Evolutionary conservation across 208 protist genomes (phyloP), one percentile per base, ranked within the genome.

Genomic region (Blastocrithidia nonstop): DNA sequence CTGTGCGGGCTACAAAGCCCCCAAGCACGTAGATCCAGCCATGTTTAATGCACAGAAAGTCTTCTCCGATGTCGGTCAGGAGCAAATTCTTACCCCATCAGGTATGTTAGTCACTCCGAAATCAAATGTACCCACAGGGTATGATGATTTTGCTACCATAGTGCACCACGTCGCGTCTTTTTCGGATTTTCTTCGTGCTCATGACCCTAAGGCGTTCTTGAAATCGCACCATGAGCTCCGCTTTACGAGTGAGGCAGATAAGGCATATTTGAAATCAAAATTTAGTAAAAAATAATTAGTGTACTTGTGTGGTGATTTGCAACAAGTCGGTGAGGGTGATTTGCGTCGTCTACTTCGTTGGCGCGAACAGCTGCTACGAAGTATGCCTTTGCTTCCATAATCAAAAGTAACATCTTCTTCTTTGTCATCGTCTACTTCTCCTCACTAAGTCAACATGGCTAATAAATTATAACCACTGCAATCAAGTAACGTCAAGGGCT

Each of bases 1-100:
- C 16, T 99, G 97, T 72, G 68, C 83, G 28, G 88, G 81, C n/a
- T 99, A 88, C 59, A 81, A 92, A 39, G 91, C 93, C 11, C 97
- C 97, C 28, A 89, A 94, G 61, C 78, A 88, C 40, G 51, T 99
- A 45, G 97, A 99, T 60, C 93, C 96, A 21, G 66, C 79, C 25
- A 64, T 99, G 71, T 92, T 99, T 60, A 95, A 96, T 61, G 56
- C 94, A 4, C 85, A 94, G 45, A 82, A 82, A 49, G 91, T 98
- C 19, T 99, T 99, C 60, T 64, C 82, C 0, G 88, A 97, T 38
- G 68, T 97, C 4, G 89, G 88, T 25, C 59, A 81, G 58, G 81
- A 93, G 54, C 80, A 95, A 65, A 70, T 88, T 45, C 36, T 91
- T 22, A 75, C 63, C 20, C 50, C 80, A 19, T 64, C 73, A 7